Percentiles rank a stretch among this genome's conserved stretches.
These are phyloP conservation scores for Myxozyma neglecta DNA, from an alignment of 805 yeast species.

Conservation along the genomic window DNA sequence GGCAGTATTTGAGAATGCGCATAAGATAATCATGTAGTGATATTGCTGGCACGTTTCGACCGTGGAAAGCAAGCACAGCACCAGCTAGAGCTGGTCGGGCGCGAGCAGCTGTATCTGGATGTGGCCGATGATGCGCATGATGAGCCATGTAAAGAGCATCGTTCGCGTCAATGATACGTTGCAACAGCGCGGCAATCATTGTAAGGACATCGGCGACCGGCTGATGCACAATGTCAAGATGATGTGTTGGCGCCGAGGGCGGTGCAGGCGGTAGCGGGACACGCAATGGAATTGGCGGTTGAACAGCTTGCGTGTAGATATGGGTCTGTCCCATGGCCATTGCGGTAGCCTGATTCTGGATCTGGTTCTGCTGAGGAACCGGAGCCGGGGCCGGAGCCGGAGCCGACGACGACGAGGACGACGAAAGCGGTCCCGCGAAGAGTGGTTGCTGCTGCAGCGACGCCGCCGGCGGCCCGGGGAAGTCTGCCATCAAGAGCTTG, in stretches of 20 bases:
- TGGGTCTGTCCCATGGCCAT: too few species aligned
- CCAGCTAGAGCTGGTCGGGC: constrained; percentile 21
- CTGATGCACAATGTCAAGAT: constrained; percentile 74
- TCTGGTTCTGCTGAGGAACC: neutral
- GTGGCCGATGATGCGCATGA: constrained; percentile 25
- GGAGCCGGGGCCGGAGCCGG: neutral
- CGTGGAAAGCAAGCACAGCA: constrained; percentile 78
- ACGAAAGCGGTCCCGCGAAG: neutral
- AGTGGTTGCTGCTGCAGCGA: constrained; percentile 18
- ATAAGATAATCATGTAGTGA: constrained; percentile 83
- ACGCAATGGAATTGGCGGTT: neutral
- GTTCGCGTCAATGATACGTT: constrained; percentile 86
- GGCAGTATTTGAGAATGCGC: constrained; percentile 92
- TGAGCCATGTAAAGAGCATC: constrained; percentile 67
- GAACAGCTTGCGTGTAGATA: too few species aligned
- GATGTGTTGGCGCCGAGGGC: constrained; percentile 35
- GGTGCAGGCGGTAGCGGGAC: neutral
- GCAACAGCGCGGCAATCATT: constrained; percentile 82
- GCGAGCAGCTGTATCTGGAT: constrained; percentile 11
- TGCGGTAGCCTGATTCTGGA: too few species aligned
- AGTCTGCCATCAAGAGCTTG: constrained; percentile 13
- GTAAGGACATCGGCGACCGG: constrained; percentile 76
- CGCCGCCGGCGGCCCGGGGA: constrained; percentile 15
- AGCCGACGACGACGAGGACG: neutral
- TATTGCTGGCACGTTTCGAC: constrained; percentile 95